Evolutionary conservation across 192 early-diverging fungal genomes (phyloP).

Genomic region (Coemansia sp.): DNA sequence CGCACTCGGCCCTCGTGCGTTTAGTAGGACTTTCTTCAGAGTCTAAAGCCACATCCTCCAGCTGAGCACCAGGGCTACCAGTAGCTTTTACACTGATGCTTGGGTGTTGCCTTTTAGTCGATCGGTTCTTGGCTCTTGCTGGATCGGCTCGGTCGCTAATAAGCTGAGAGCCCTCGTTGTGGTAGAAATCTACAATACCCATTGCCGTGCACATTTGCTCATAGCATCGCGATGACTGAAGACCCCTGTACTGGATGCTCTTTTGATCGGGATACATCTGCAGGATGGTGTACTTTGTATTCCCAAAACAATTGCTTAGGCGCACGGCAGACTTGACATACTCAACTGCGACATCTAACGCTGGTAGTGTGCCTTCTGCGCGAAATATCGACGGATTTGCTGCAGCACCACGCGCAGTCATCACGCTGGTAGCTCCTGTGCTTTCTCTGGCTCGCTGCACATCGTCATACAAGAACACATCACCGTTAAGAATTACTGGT

Average conservation of each 20-base stretch:
- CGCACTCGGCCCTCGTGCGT: background rate
- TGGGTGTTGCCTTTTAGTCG: slow-evolving; percentile 4
- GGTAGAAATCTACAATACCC: slow-evolving; percentile 35
- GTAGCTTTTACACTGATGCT: background rate
- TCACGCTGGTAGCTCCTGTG: slow-evolving; percentile 67
- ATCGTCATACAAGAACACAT: slow-evolving; percentile 69
- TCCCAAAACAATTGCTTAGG: slow-evolving; percentile 72
- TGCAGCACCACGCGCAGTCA: slow-evolving; percentile 89
- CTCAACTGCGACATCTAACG: slow-evolving; percentile 59
- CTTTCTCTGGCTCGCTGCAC: slow-evolving; percentile 60
- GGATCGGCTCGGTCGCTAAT: slow-evolving; percentile 8
- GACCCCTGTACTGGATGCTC: slow-evolving; percentile 44
- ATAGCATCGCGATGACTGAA: slow-evolving; percentile 57
- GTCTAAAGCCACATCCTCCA: background rate
- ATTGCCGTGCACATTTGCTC: slow-evolving; percentile 58
- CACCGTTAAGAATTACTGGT: slow-evolving; percentile 92
- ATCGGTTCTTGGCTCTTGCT: background rate
- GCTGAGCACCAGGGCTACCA: background rate
- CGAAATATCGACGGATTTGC: slow-evolving; percentile 87
- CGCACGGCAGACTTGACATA: slow-evolving; percentile 70
- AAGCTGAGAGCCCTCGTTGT: slow-evolving; percentile 20
- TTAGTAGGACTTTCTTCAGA: background rate
- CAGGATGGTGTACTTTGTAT: slow-evolving; percentile 89
- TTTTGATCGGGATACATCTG: slow-evolving; percentile 77
- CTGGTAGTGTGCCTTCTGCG: slow-evolving; percentile 58